phyloP scores from a whole-genome alignment of 2,329 filamentous ascomycete species.

The Daldinia sp. region DNA sequence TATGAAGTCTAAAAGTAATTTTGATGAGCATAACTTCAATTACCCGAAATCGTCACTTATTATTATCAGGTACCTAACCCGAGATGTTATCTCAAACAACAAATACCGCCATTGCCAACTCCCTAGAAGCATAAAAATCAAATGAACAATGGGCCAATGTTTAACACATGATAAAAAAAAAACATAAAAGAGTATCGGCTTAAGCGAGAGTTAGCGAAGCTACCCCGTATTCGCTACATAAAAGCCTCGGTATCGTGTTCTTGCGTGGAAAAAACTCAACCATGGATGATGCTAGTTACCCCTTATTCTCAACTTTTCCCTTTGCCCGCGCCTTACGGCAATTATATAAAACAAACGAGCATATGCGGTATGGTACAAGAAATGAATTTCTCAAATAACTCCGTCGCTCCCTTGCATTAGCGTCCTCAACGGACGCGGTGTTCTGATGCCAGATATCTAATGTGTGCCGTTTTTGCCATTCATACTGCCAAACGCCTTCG shows the following conservation, averaged over 20 bases:
- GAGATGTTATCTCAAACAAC: neutral
- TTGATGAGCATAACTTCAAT: neutral
- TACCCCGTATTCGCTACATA: slow-evolving; percentile 11
- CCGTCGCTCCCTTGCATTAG: slow-evolving; percentile 36
- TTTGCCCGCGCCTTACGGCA: slow-evolving; percentile 31
- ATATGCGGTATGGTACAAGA: slow-evolving; percentile 38
- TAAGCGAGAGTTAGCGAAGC: slow-evolving; percentile 11
- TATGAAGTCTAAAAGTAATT: slow-evolving; percentile 27
- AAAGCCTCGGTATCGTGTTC: slow-evolving; percentile 20
- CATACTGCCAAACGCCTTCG: slow-evolving; percentile 30
- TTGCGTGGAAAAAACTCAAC: slow-evolving; percentile 3
- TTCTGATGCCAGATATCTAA: slow-evolving; percentile 30
- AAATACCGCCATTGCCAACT: neutral
- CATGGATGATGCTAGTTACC: neutral
- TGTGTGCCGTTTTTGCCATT: slow-evolving; percentile 43
- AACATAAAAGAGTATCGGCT: neutral
- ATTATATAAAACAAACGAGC: slow-evolving; percentile 40
- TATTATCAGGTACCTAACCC: neutral
- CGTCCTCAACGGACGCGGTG: slow-evolving; percentile 17
- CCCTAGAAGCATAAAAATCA: neutral
- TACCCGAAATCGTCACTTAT: neutral
- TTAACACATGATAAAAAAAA: neutral
- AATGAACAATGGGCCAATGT: neutral
- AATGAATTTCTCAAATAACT: slow-evolving; percentile 27
- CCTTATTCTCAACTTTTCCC: slow-evolving; percentile 33